Evolutionary conservation across 768 basidiomycete genomes (phyloP).

Genomic region (Wakefieldia striispora): DNA sequence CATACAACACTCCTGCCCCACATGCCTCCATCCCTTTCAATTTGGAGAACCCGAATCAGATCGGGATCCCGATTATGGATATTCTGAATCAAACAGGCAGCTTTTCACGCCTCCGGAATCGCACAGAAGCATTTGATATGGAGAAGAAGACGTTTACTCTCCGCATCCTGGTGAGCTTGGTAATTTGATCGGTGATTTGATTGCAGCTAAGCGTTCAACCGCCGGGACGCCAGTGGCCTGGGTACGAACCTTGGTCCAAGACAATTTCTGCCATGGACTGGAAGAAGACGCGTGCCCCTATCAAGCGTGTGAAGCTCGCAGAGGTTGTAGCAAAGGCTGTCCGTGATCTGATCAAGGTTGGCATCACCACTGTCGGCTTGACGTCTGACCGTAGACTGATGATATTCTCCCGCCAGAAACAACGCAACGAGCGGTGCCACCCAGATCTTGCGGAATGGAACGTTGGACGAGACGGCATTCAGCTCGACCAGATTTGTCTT

Average conservation of each 20-base stretch:
- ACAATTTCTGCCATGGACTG: constrained; percentile 80
- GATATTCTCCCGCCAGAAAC: constrained; percentile 10
- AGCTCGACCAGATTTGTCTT: constrained; percentile 41
- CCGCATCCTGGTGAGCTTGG: constrained; percentile 57
- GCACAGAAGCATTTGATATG: constrained; percentile 58
- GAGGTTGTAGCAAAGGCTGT: constrained; percentile 73
- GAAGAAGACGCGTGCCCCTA: constrained; percentile 67
- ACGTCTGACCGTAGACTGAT: constrained; percentile 9
- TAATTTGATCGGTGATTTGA: not conserved
- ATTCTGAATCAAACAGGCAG: constrained; percentile 49
- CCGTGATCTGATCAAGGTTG: constrained; percentile 60
- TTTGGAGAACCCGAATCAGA: constrained; percentile 49
- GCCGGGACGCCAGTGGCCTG: constrained; percentile 62
- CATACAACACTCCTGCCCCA: constrained; percentile 23
- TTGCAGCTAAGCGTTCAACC: constrained; percentile 1
- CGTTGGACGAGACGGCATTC: constrained; percentile 24
- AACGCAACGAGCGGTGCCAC: constrained; percentile 9
- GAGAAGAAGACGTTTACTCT: constrained; percentile 76
- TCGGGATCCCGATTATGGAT: constrained; percentile 60
- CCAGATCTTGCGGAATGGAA: constrained; percentile 18
- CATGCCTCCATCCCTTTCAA: constrained; percentile 60
- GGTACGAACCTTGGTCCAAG: constrained; percentile 69
- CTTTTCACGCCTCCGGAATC: constrained; percentile 49
- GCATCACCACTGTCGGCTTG: not conserved
- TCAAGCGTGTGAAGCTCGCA: constrained; percentile 70